Evolutionary conservation across 2,329 filamentous ascomycete species (phyloP).

Genomic region (Fusarium sp.): DNA sequence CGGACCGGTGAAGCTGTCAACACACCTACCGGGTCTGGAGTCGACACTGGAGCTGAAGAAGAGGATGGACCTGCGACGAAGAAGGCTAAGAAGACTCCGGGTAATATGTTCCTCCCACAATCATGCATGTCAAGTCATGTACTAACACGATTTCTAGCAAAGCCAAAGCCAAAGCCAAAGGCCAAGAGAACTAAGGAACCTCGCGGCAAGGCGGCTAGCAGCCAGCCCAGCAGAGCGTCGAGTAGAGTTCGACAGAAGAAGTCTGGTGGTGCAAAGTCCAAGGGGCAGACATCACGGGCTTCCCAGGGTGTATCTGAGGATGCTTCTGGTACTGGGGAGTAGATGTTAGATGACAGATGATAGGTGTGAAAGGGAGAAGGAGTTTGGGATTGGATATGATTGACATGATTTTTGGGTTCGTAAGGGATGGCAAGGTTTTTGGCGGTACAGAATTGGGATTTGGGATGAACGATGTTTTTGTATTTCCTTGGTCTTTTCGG

Average conservation of each 20-base stretch:
- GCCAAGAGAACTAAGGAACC: slow-evolving; percentile 1
- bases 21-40: background rate
- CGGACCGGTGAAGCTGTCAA: background rate
- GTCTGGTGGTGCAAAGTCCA: background rate
- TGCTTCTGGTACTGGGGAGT: background rate
- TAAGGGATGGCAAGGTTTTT: background rate
- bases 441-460: no score
- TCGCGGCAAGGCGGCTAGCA: slow-evolving; percentile 2
- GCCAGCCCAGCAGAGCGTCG: slow-evolving; percentile 18
- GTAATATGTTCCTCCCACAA: slow-evolving; percentile 6
- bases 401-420: background rate
- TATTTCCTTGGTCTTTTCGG: background rate
- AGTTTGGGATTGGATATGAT: background rate
- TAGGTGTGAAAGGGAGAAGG: background rate
- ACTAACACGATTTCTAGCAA: background rate
- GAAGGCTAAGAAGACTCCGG: slow-evolving; percentile 19
- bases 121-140: background rate
- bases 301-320: background rate
- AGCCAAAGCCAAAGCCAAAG: background rate
- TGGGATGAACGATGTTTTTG: no score
- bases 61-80: slow-evolving; percentile 23
- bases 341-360: background rate
- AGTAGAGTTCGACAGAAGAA: slow-evolving; percentile 16
- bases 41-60: background rate
- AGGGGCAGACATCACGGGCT: background rate